Percentiles rank a stretch among this genome's conserved stretches.
Conservation (phyloP, 23 red algal species). For the Gracilaria domingensis region DNA sequence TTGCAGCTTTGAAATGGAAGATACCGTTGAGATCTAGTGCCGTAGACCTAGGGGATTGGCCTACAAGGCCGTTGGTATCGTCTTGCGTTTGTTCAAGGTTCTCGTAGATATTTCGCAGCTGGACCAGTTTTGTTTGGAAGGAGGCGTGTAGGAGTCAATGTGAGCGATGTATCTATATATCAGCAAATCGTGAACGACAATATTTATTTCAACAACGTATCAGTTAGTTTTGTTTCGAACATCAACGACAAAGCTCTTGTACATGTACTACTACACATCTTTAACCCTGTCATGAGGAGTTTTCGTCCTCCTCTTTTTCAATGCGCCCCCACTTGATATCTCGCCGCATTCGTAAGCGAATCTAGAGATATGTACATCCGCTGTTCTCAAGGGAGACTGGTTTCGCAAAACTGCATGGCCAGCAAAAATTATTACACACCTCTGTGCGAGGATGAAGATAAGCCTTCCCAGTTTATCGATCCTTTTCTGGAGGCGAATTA, state of each 20-base stretch:
- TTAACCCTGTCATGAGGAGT: neutral
- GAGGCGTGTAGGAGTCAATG: neutral
- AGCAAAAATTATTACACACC: constrained; percentile 4
- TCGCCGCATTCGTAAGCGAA: neutral
- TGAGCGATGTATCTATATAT: neutral
- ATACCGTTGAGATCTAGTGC: no score
- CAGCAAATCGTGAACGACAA: neutral
- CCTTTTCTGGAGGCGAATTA: constrained; percentile 12
- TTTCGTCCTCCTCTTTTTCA: neutral
- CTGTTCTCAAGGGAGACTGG: neutral
- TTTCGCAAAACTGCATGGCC: neutral
- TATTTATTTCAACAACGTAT: constrained; percentile 34
- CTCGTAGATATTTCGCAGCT: neutral
- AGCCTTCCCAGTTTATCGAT: constrained; percentile 10
- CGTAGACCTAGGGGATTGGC: no score
- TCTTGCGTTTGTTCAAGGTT: no score
- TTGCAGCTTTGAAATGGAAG: neutral
- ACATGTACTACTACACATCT: constrained; percentile 24
- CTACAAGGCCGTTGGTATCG: no score
- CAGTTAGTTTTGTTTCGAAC: constrained; percentile 50
- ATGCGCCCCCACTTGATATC: constrained; percentile 10
- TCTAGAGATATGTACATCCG: constrained; percentile 19
- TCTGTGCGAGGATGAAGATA: neutral
- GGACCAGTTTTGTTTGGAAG: neutral
- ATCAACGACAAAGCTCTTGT: constrained; percentile 45